Evolutionary conservation across 2,329 filamentous ascomycete species (phyloP).

Genomic region (Passalora sequoiae): DNA sequence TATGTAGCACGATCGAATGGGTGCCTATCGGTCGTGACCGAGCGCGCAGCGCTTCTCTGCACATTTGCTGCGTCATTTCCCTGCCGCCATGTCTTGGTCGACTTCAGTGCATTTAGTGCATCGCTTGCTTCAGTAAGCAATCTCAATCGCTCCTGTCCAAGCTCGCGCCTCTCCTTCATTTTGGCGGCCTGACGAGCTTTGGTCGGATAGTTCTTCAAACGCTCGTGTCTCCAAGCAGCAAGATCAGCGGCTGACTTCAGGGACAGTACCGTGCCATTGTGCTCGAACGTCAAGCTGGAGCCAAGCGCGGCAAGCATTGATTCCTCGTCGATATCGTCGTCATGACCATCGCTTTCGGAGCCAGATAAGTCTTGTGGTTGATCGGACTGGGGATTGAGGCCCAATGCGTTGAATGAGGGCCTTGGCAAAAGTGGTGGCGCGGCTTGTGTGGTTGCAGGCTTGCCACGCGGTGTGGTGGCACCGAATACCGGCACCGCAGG

Average conservation of each 20-base stretch:
- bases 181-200: slow-evolving; percentile 61
- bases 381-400: slow-evolving; percentile 53
- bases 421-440: neutral
- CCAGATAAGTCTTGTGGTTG: slow-evolving; percentile 21
- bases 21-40: no score
- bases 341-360: slow-evolving; percentile 48
- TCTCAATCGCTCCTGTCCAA: slow-evolving; percentile 32
- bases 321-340: slow-evolving; percentile 68
- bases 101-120: slow-evolving; percentile 6
- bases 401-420: slow-evolving; percentile 65
- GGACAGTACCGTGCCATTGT: slow-evolving; percentile 51
- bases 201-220: slow-evolving; percentile 75
- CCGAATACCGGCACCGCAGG: slow-evolving; percentile 33
- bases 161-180: slow-evolving; percentile 26
- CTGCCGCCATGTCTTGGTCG: no score
- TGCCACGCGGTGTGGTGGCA: slow-evolving; percentile 16
- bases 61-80: no score
- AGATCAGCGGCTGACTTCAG: slow-evolving; percentile 62
- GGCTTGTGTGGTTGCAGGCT: neutral
- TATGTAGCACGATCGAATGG: no score
- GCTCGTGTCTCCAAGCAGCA: slow-evolving; percentile 72
- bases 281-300: slow-evolving; percentile 44
- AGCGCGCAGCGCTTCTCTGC: no score
- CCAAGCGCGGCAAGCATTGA: slow-evolving; percentile 39
- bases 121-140: slow-evolving; percentile 28